A percentile compares a stretch with the other conserved stretches of the same genome.
phyloP scores from a whole-genome alignment of 2,329 filamentous ascomycete species.

The Aureobasidium sp. region DNA sequence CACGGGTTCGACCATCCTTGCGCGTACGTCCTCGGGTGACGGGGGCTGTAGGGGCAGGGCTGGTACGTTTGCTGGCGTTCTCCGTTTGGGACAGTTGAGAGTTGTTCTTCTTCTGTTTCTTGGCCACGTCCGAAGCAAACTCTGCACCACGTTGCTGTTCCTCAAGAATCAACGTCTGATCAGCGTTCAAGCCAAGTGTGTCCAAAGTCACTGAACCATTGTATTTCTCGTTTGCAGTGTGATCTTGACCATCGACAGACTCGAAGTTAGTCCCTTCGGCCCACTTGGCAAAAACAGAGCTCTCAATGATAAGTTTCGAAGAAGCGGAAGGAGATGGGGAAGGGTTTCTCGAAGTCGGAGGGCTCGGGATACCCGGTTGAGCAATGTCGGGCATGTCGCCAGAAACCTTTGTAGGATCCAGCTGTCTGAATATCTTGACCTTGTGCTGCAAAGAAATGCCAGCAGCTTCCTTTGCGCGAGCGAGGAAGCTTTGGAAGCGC shows the following conservation, averaged over 20 bases:
- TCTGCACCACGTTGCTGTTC: slow-evolving; percentile 57
- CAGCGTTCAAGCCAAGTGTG: slow-evolving; percentile 57
- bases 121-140: slow-evolving; percentile 44
- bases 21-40: slow-evolving; percentile 64
- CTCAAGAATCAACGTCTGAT: slow-evolving; percentile 75
- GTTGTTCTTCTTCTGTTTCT: slow-evolving; percentile 40
- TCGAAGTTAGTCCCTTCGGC: slow-evolving; percentile 57
- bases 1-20: slow-evolving; percentile 59
- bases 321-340: slow-evolving; percentile 38
- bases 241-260: slow-evolving; percentile 55
- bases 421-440: slow-evolving; percentile 66
- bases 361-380: slow-evolving; percentile 33
- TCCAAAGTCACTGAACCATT: slow-evolving; percentile 64
- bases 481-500: slow-evolving; percentile 66
- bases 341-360: slow-evolving; percentile 36
- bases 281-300: slow-evolving; percentile 54
- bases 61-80: slow-evolving; percentile 52
- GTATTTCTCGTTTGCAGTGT: slow-evolving; percentile 64
- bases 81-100: slow-evolving; percentile 27
- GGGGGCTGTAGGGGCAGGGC: slow-evolving; percentile 52
- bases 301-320: slow-evolving; percentile 49
- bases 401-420: slow-evolving; percentile 28
- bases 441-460: slow-evolving; percentile 62
- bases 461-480: slow-evolving; percentile 58
- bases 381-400: slow-evolving; percentile 19